phyloP scores from a whole-genome alignment of 768 basidiomycete genomes.

The Cystofilobasidium bisporidii region DNA sequence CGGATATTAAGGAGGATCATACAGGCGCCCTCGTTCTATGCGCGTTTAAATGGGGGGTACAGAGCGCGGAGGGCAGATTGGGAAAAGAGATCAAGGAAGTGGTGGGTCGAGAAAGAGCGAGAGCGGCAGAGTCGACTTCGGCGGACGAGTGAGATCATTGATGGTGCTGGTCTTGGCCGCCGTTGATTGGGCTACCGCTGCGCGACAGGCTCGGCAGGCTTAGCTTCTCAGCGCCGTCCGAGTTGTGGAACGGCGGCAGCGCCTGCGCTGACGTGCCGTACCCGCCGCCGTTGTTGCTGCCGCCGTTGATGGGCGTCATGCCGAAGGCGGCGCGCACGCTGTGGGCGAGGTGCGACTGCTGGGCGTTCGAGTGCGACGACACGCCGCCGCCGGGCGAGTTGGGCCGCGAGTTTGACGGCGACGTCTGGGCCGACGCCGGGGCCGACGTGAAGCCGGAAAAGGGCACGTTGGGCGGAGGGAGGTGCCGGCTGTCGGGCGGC shows the following conservation, averaged over 20 bases:
- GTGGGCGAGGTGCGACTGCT: conserved; percentile 56
- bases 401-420: conserved; percentile 35
- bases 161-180: too few species aligned
- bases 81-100: too few species aligned
- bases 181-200: conserved; percentile 53
- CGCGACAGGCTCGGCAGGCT: background rate
- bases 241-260: background rate
- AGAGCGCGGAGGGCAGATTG: too few species aligned
- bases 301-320: background rate
- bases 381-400: conserved; percentile 34
- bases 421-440: conserved; percentile 36
- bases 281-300: background rate
- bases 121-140: too few species aligned
- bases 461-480: conserved; percentile 35
- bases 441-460: conserved; percentile 29
- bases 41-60: too few species aligned
- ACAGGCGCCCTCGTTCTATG: too few species aligned
- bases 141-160: too few species aligned
- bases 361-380: conserved; percentile 27
- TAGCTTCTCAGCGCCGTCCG: background rate
- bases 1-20: too few species aligned
- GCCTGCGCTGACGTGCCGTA: conserved; percentile 47
- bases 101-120: too few species aligned
- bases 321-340: conserved; percentile 51
- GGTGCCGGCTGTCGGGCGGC: conserved; percentile 35